Conservation (phyloP, 2,329 filamentous ascomycete species). For the Juglanconis oblonga region DNA sequence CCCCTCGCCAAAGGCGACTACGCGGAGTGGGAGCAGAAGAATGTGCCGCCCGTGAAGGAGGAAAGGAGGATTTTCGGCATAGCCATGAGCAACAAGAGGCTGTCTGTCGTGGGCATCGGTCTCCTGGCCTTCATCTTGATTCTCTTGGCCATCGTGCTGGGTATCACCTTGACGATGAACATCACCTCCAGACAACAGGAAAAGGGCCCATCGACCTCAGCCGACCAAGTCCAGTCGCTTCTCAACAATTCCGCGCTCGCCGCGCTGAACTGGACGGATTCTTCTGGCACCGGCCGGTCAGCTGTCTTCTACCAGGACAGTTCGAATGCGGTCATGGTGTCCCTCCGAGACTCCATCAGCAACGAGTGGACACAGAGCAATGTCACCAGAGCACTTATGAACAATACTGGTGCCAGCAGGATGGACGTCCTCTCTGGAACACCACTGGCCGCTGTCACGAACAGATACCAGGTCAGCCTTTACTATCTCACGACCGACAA, state of each 20-base stretch:
- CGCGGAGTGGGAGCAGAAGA: background rate
- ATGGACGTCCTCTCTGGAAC: background rate
- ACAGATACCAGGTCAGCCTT: slow-evolving; percentile 4
- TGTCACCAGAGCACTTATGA: slow-evolving; percentile 6
- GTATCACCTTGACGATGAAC: slow-evolving; percentile 5
- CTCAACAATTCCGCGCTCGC: slow-evolving; percentile 2
- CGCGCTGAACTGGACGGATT: slow-evolving; percentile 10
- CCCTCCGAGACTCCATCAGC: slow-evolving; percentile 7
- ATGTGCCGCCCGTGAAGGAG: background rate
- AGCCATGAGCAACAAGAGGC: background rate
- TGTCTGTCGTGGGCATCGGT: slow-evolving; percentile 1
- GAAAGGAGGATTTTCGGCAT: background rate
- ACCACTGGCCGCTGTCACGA: slow-evolving; percentile 8
- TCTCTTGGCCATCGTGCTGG: slow-evolving; percentile 4
- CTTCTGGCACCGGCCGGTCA: background rate
- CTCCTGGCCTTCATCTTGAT: slow-evolving; percentile 8
- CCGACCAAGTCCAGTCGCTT: background rate
- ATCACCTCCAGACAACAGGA: background rate
- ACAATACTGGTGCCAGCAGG: background rate
- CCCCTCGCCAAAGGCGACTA: background rate
- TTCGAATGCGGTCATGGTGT: background rate
- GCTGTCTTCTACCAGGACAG: slow-evolving; percentile 7
- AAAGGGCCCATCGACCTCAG: background rate
- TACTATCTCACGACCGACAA: slow-evolving; percentile 11
- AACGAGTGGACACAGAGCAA: slow-evolving; percentile 9